phyloP scores from a whole-genome alignment of 192 early-diverging fungal species.

The Entomortierella parvispora region DNA sequence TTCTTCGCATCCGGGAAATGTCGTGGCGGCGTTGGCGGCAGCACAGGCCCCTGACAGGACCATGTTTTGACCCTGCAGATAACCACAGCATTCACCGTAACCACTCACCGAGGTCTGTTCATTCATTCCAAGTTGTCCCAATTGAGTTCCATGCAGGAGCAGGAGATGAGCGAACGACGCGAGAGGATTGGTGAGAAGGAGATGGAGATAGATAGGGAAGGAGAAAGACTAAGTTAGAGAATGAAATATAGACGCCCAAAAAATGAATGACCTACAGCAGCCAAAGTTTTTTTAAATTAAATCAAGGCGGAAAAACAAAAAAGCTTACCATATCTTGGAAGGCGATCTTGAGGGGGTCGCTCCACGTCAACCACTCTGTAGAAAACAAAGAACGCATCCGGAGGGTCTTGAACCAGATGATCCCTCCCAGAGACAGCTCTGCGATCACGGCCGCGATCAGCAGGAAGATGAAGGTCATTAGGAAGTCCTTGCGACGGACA shows the following conservation, averaged over 20 bases:
- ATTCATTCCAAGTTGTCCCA: too few relatives aligned
- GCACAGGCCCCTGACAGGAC: slow-evolving; percentile 28
- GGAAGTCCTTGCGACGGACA: slow-evolving; percentile 17
- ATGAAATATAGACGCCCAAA: background rate
- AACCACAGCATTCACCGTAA: slow-evolving; percentile 53
- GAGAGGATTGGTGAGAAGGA: background rate
- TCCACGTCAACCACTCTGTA: slow-evolving; percentile 34
- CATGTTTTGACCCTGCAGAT: background rate
- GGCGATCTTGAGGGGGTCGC: slow-evolving; percentile 4
- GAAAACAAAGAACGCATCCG: slow-evolving; percentile 36
- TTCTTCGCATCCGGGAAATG: slow-evolving; percentile 29
- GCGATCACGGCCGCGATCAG: slow-evolving; percentile 21
- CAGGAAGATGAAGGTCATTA: slow-evolving; percentile 18
- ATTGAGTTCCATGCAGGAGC: too few relatives aligned
- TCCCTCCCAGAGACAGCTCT: slow-evolving; percentile 45
- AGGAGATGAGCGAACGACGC: too few relatives aligned
- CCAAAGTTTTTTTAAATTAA: background rate
- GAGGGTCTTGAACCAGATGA: slow-evolving; percentile 56
- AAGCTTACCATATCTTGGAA: slow-evolving; percentile 52
- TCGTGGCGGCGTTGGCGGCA: background rate
- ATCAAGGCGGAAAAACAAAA: background rate
- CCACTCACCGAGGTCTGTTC: slow-evolving; percentile 22
- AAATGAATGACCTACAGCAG: background rate
- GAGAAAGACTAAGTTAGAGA: slow-evolving; percentile 6
- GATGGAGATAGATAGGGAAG: background rate